Conservation (phyloP, 176 grass and related monocot genomes). For the Avena sativa region DNA sequence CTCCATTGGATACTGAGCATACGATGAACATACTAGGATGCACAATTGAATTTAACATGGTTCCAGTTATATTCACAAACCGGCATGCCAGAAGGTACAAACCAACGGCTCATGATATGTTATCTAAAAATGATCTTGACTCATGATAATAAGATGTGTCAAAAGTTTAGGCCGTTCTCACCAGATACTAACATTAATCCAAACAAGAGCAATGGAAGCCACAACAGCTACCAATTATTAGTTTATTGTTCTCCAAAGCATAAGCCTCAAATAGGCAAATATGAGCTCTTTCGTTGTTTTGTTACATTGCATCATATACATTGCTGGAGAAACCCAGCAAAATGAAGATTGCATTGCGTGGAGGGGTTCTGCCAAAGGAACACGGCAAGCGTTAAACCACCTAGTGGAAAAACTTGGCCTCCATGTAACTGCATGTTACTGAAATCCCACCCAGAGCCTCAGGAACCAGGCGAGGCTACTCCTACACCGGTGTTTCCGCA, state of each 20-base stretch:
- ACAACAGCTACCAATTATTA: too few relatives aligned
- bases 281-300: not conserved
- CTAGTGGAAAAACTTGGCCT: constrained; percentile 6
- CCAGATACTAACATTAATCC: not conserved
- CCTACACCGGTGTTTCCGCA: not conserved
- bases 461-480: constrained; percentile 14
- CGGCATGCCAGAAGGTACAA: not conserved
- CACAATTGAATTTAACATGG: not conserved
- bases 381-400: not conserved
- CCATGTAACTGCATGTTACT: not conserved
- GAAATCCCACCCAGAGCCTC: not conserved
- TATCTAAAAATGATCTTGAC: not conserved
- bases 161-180: not conserved
- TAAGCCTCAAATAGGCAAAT: not conserved
- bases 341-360: not conserved
- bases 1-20: not conserved
- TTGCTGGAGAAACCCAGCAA: constrained; percentile 16
- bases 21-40: not conserved
- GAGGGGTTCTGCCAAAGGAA: not conserved
- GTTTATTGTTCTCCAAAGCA: constrained; percentile 18
- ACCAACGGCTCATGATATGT: not conserved
- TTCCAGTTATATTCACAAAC: not conserved
- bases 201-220: not conserved
- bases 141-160: not conserved
- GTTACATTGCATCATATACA: constrained; percentile 44